Evolutionary conservation across 176 grass and related monocot genomes (phyloP).

Genomic region (Dactylis glomerata): DNA sequence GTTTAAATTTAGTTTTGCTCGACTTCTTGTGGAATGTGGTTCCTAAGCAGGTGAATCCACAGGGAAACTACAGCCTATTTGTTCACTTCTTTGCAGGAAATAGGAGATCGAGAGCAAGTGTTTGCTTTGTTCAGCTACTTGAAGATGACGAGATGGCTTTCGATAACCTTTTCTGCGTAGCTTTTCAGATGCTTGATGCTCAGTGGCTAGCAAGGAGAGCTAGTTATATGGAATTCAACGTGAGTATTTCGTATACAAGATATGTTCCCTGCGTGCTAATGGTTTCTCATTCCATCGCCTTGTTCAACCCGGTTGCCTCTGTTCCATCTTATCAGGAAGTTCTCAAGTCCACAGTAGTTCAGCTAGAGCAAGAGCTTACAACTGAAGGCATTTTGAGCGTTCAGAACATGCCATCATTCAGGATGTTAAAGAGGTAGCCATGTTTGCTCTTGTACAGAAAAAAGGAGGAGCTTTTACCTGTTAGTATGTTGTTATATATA

Average conservation of each 20-base stretch:
- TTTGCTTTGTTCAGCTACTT: slow-evolving; percentile 62
- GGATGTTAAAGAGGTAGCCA: slow-evolving; percentile 48
- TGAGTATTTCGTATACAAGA: slow-evolving; percentile 17
- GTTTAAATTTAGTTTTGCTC: background rate
- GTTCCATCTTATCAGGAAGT: slow-evolving; percentile 58
- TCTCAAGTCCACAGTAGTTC: slow-evolving; percentile 56
- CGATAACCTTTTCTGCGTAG: slow-evolving; percentile 80
- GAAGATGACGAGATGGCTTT: slow-evolving; percentile 67
- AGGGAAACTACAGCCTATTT: slow-evolving; percentile 7
- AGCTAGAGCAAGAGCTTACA: slow-evolving; percentile 70
- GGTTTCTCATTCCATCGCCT: background rate
- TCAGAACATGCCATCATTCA: slow-evolving; percentile 61
- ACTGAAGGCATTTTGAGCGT: slow-evolving; percentile 44
- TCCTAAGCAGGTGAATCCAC: slow-evolving; percentile 1
- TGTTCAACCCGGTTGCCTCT: background rate
- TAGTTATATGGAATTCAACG: slow-evolving; percentile 95
- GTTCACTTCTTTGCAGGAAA: slow-evolving; percentile 40
- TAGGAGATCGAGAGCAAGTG: slow-evolving; percentile 52
- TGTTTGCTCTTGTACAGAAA: slow-evolving; percentile 3
- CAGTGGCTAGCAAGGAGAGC: slow-evolving; percentile 71
- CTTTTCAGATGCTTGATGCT: slow-evolving; percentile 71
- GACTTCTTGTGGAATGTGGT: background rate
- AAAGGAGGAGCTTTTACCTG: background rate
- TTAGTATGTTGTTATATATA: background rate
- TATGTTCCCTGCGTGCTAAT: background rate